These are phyloP conservation scores for Celoporthe dispersa DNA, from an alignment of 2,329 filamentous ascomycete genomes.

Conservation along the genomic window DNA sequence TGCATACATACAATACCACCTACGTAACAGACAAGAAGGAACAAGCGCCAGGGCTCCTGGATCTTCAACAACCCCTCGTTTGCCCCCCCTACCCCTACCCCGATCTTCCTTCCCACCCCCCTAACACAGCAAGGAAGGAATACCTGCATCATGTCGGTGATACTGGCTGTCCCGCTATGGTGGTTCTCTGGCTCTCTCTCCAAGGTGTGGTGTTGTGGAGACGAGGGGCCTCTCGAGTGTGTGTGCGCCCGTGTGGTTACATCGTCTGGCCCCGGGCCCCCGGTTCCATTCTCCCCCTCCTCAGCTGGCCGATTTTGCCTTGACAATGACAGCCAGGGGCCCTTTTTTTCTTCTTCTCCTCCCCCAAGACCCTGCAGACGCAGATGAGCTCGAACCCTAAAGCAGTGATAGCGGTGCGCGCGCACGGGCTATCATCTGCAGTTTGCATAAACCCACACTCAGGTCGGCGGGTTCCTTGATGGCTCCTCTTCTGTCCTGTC, in stretches of 20 bases:
- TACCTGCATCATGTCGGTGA: not conserved
- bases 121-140: not conserved
- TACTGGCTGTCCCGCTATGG: not conserved
- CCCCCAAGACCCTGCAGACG: conserved; percentile 1
- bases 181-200: not conserved
- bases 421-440: conserved; percentile 5
- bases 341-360: not conserved
- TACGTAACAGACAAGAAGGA: not conserved
- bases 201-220: too few relatives aligned
- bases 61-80: not conserved
- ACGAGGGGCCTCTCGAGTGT: not conserved
- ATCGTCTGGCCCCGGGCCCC: not conserved
- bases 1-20: not conserved
- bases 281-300: not conserved
- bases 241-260: not conserved
- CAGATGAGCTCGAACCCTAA: not conserved
- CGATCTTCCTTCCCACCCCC: not conserved
- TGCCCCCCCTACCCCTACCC: not conserved
- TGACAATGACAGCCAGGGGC: not conserved
- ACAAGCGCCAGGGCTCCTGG: not conserved
- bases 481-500: not conserved
- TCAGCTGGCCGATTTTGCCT: not conserved
- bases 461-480: not conserved
- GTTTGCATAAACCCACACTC: not conserved
- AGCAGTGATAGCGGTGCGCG: not conserved